These are phyloP conservation scores for Lunularia cruciata DNA, from an alignment of 225 moss, liverwort and hornwort species.

Conservation along the genomic window DNA sequence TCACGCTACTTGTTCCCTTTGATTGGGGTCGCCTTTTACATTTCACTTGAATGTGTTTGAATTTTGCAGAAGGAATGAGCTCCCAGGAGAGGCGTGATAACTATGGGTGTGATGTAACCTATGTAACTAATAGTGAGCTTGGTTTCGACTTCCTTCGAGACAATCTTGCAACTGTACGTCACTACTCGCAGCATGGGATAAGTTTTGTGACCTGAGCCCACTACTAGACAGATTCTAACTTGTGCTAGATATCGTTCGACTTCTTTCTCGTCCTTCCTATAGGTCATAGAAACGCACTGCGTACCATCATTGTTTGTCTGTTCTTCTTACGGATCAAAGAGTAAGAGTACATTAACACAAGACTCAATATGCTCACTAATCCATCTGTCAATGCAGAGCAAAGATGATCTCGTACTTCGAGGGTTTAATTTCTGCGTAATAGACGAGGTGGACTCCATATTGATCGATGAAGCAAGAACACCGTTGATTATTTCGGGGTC, in stretches of 20 bases:
- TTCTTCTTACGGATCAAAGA: too few species aligned
- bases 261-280: too few species aligned
- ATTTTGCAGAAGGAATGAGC: slow-evolving; percentile 87
- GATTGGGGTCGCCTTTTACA: too few species aligned
- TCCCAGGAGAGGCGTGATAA: slow-evolving; percentile 74
- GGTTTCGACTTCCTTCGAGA: slow-evolving; percentile 97
- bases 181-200: too few species aligned
- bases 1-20: slow-evolving; percentile 1
- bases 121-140: slow-evolving; percentile 97
- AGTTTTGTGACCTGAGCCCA: too few species aligned
- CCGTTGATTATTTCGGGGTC: slow-evolving; percentile 94
- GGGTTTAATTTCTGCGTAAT: slow-evolving; percentile 96
- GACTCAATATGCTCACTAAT: too few species aligned
- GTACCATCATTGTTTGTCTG: too few species aligned
- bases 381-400: slow-evolving; percentile 56
- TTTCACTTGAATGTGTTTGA: slow-evolving; percentile 5
- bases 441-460: slow-evolving; percentile 95
- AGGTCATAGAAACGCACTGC: too few species aligned
- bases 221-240: too few species aligned
- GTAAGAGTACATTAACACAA: too few species aligned
- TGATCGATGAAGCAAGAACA: slow-evolving; percentile 96
- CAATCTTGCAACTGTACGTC: slow-evolving; percentile 84
- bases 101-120: slow-evolving; percentile 82
- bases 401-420: slow-evolving; percentile 89
- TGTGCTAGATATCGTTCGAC: too few species aligned